Conservation (phyloP, 305 asterid genomes). For the Fraxinus velutina region DNA sequence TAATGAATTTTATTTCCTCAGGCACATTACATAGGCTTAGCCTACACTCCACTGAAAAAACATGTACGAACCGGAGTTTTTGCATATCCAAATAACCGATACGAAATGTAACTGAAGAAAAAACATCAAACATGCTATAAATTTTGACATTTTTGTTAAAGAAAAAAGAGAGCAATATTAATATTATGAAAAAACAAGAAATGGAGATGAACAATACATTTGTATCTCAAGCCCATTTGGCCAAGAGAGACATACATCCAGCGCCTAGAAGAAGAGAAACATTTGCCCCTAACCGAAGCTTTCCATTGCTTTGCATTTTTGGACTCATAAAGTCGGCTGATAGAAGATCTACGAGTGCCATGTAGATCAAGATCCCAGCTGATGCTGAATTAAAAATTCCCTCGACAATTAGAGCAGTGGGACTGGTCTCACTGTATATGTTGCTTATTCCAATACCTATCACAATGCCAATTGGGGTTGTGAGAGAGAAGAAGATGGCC, state of each 20-base stretch:
- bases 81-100: not conserved
- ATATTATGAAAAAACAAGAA: not conserved
- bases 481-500: slow-evolving; percentile 37
- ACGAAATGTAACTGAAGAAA: not conserved
- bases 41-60: not conserved
- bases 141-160: not conserved
- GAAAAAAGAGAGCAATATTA: not conserved
- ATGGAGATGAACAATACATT: not conserved
- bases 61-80: not conserved
- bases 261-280: slow-evolving; percentile 40
- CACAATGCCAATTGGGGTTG: slow-evolving; percentile 38
- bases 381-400: slow-evolving; percentile 49
- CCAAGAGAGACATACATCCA: slow-evolving; percentile 40
- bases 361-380: slow-evolving; percentile 48
- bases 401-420: slow-evolving; percentile 33
- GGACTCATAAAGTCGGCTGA: slow-evolving; percentile 47
- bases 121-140: not conserved
- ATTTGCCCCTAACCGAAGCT: slow-evolving; percentile 32
- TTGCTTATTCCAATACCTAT: slow-evolving; percentile 29
- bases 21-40: too few relatives aligned
- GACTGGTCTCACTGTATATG: slow-evolving; percentile 33
- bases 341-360: slow-evolving; percentile 53
- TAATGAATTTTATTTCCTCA: too few relatives aligned
- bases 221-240: slow-evolving; percentile 34
- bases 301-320: slow-evolving; percentile 30